Evolutionary conservation across 139 green algal species (phyloP).

Genomic region (Chlamydomonas asymmetrica): DNA sequence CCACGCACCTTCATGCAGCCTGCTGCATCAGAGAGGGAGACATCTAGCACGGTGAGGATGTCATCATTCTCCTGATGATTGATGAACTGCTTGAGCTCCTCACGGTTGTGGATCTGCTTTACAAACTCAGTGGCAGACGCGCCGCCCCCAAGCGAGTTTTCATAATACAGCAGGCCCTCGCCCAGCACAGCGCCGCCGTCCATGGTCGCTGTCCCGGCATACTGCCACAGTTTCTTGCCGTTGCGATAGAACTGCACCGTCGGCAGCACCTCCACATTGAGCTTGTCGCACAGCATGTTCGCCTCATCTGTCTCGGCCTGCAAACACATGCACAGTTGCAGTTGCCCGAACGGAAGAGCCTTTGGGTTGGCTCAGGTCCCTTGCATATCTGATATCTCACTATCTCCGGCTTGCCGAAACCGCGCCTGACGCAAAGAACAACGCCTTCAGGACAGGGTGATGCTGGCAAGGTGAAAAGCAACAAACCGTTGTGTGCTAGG

Average conservation of each 20-base stretch:
- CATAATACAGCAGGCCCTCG: constrained; percentile 72
- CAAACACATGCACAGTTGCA: no score
- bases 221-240: constrained; percentile 76
- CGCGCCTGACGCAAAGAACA: no score
- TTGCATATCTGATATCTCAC: no score
- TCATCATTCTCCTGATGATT: constrained; percentile 14
- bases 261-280: constrained; percentile 74
- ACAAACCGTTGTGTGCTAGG: no score
- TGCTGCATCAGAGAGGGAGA: constrained; percentile 31
- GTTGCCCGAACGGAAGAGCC: no score
- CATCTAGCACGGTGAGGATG: constrained; percentile 48
- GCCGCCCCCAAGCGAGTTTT: constrained; percentile 55
- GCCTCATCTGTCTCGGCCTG: no score
- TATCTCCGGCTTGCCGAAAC: no score
- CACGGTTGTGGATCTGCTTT: constrained; percentile 53
- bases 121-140: constrained; percentile 58
- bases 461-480: no score
- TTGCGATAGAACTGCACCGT: constrained; percentile 79
- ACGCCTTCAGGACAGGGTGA: no score
- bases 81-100: constrained; percentile 57
- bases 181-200: constrained; percentile 69
- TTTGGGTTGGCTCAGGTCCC: no score
- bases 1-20: constrained; percentile 39
- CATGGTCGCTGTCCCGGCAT: constrained; percentile 62
- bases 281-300: constrained; percentile 58